Evolutionary conservation across 306 rosid genomes (phyloP).

Genomic region (Gleditsia sinensis): DNA sequence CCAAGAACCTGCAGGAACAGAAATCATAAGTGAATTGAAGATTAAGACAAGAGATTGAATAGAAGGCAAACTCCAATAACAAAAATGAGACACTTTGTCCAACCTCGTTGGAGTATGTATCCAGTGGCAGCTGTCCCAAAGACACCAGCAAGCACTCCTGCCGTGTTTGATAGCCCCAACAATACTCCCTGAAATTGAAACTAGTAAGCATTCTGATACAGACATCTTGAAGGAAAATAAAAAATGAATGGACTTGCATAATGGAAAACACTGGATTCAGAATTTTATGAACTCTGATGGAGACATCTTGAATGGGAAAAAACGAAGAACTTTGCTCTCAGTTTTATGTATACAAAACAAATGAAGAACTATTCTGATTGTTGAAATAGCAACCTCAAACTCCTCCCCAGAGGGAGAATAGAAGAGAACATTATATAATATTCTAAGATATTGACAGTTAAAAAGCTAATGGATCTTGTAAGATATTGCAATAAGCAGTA

Average conservation of each 20-base stretch:
- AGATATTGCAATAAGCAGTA: not conserved
- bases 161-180: constrained; percentile 89
- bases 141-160: constrained; percentile 95
- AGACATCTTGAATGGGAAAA: not conserved
- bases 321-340: not conserved
- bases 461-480: no score
- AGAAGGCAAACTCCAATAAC: not conserved
- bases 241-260: not conserved
- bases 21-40: constrained; percentile 51
- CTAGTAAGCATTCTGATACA: constrained; percentile 26
- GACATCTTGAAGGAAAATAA: not conserved
- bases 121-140: constrained; percentile 78
- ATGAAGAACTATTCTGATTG: no score
- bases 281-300: no score
- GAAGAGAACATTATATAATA: not conserved
- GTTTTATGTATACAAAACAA: not conserved
- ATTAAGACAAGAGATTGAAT: no score
- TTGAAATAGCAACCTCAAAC: no score
- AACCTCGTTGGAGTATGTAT: constrained; percentile 68
- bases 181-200: constrained; percentile 74
- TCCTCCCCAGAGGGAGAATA: not conserved
- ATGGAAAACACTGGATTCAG: not conserved
- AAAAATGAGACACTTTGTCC: not conserved
- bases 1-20: constrained; percentile 80
- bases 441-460: not conserved